A percentile compares a stretch with the other conserved stretches of the same genome.
Conservation (phyloP, 768 basidiomycete species). For the Lentinula lateritia region DNA sequence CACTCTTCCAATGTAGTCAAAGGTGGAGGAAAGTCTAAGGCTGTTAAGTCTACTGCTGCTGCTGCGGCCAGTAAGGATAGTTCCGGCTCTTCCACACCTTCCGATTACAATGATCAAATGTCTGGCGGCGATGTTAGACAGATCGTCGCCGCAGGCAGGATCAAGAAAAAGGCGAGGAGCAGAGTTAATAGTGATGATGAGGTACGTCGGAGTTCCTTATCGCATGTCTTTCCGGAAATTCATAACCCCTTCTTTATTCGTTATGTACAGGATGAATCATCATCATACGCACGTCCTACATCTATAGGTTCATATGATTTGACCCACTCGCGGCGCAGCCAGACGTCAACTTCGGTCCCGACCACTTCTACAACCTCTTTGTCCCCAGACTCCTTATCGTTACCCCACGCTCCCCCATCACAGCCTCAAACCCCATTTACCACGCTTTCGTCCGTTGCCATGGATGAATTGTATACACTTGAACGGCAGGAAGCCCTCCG, state of each 20-base stretch:
- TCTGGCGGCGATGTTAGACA: not conserved
- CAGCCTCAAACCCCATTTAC: constrained; percentile 38
- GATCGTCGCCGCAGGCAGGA: constrained; percentile 16
- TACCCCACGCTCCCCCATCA: not conserved
- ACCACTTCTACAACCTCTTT: constrained; percentile 11
- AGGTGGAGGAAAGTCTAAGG: constrained; percentile 16
- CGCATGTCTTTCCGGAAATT: constrained; percentile 5
- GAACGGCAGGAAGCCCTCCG: constrained; percentile 82
- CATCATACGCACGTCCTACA: constrained; percentile 53
- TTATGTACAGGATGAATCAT: constrained; percentile 30
- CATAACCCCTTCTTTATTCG: not conserved
- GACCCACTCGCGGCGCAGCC: constrained; percentile 30
- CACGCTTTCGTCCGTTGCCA: constrained; percentile 70
- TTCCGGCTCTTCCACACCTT: not conserved
- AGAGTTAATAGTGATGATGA: constrained; percentile 80
- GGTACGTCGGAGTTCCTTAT: constrained; percentile 38
- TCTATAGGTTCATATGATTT: constrained; percentile 40
- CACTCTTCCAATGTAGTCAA: constrained; percentile 18
- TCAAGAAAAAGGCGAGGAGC: constrained; percentile 76
- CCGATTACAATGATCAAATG: constrained; percentile 6
- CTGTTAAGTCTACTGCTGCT: constrained; percentile 17
- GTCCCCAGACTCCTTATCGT: constrained; percentile 14
- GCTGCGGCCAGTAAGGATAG: constrained; percentile 4
- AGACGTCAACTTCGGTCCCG: constrained; percentile 16
- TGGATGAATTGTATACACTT: constrained; percentile 86